phyloP scores from a whole-genome alignment of 179 eudicot species.

The Nepenthes alata region DNA sequence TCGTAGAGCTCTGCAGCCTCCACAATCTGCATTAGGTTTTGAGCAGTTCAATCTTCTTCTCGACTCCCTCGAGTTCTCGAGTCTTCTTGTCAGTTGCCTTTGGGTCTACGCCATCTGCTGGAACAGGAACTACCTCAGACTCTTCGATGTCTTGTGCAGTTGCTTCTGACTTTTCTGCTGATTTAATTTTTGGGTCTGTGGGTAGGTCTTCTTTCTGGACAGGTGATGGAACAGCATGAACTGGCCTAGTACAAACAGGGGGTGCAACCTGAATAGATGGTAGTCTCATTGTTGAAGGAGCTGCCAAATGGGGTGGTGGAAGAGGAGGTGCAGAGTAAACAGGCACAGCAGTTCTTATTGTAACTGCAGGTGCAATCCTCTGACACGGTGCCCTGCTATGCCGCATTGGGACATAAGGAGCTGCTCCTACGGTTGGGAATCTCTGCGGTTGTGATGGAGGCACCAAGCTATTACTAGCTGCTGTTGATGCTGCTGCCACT shows the following conservation, averaged over 20 bases:
- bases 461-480: slow-evolving; percentile 1
- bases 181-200: background rate
- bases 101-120: background rate
- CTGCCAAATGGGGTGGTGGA: slow-evolving; percentile 18
- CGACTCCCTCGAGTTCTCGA: background rate
- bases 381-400: slow-evolving; percentile 27
- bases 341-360: slow-evolving; percentile 42
- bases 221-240: slow-evolving; percentile 33
- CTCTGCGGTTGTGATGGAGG: slow-evolving; percentile 9
- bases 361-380: slow-evolving; percentile 48
- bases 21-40: too few species aligned
- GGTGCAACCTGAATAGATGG: slow-evolving; percentile 15
- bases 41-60: too few species aligned
- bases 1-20: background rate
- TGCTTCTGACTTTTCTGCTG: too few species aligned
- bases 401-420: slow-evolving; percentile 40
- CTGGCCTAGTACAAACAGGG: slow-evolving; percentile 38
- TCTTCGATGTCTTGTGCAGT: slow-evolving; percentile 1
- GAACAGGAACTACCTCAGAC: background rate
- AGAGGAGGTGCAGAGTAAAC: slow-evolving; percentile 48
- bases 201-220: slow-evolving; percentile 5
- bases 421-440: slow-evolving; percentile 39
- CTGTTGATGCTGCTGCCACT: slow-evolving; percentile 1
- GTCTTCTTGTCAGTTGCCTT: slow-evolving; percentile 8
- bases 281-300: slow-evolving; percentile 2